Evolutionary conservation across 805 yeast species (phyloP).

Genomic region (Starmerella gropengiesseri): DNA sequence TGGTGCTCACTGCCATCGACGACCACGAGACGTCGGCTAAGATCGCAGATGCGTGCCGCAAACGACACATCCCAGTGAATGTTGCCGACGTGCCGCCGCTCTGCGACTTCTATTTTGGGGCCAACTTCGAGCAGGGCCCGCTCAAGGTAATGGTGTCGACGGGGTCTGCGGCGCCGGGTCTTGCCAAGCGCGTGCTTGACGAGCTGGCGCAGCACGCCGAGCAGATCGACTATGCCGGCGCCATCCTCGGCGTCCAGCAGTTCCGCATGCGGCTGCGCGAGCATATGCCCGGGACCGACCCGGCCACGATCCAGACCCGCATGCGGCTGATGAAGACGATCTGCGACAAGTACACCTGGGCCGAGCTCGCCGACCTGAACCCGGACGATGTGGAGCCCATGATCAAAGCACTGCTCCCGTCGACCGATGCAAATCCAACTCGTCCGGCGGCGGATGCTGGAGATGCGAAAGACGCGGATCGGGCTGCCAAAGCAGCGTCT

Average conservation of each 20-base stretch:
- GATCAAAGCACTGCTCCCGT: slow-evolving; percentile 28
- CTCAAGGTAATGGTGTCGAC: slow-evolving; percentile 74
- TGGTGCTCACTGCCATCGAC: slow-evolving; percentile 66
- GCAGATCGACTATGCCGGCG: slow-evolving; percentile 38
- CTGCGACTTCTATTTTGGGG: slow-evolving; percentile 80
- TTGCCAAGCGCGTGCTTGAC: slow-evolving; percentile 52
- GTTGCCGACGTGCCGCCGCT: slow-evolving; percentile 76
- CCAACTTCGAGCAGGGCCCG: slow-evolving; percentile 60
- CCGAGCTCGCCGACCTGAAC: slow-evolving; percentile 44
- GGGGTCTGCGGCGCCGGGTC: slow-evolving; percentile 70
- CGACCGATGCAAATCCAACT: slow-evolving; percentile 19
- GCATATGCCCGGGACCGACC: slow-evolving; percentile 23
- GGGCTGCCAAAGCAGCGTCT: not conserved
- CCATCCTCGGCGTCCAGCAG: slow-evolving; percentile 49
- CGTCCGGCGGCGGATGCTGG: slow-evolving; percentile 13
- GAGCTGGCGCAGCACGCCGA: slow-evolving; percentile 38
- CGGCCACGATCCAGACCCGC: slow-evolving; percentile 39
- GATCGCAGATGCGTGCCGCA: slow-evolving; percentile 44
- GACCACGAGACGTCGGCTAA: slow-evolving; percentile 49
- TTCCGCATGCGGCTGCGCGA: slow-evolving; percentile 43
- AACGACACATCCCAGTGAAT: slow-evolving; percentile 47
- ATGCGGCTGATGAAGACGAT: slow-evolving; percentile 62
- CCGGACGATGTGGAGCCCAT: slow-evolving; percentile 30
- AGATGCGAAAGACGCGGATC: slow-evolving; percentile 15
- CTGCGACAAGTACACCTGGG: slow-evolving; percentile 49